Evolutionary conservation across 2,329 filamentous ascomycete species (phyloP).

Genomic region (Aspergillus candidus): DNA sequence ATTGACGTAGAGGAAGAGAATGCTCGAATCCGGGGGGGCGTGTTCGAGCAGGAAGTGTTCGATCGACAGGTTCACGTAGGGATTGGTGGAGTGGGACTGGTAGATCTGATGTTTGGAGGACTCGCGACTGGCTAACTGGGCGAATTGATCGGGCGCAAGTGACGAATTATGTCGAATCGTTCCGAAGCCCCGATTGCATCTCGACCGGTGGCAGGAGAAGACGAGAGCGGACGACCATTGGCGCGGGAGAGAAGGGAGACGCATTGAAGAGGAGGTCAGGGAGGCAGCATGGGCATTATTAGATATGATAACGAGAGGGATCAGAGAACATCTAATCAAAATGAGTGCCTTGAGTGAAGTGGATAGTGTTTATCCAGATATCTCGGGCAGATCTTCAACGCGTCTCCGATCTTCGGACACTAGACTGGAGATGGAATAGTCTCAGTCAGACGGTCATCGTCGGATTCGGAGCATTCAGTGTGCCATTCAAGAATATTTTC

Average conservation of each 20-base stretch:
- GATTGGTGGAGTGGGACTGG: slow-evolving; percentile 62
- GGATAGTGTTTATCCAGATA: neutral
- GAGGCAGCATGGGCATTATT: slow-evolving; percentile 7
- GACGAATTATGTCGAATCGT: slow-evolving; percentile 25
- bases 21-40: slow-evolving; percentile 62
- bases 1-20: slow-evolving; percentile 87
- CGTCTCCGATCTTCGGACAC: slow-evolving; percentile 16
- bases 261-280: slow-evolving; percentile 17
- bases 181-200: slow-evolving; percentile 4
- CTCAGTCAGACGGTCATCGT: neutral
- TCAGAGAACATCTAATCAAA: neutral
- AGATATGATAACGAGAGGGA: neutral
- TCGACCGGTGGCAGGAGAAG: slow-evolving; percentile 8
- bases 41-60: slow-evolving; percentile 83
- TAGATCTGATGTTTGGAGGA: slow-evolving; percentile 57
- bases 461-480: too few relatives aligned
- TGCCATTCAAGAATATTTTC: too few relatives aligned
- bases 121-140: slow-evolving; percentile 28
- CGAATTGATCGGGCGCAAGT: slow-evolving; percentile 25
- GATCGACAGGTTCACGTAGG: slow-evolving; percentile 86
- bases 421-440: slow-evolving; percentile 9
- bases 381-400: neutral
- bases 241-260: slow-evolving; percentile 16
- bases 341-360: neutral
- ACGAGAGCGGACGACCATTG: slow-evolving; percentile 15